Evolutionary conservation across 2,329 filamentous ascomycete genomes (phyloP).

Genomic region (Colletotrichum sp.): DNA sequence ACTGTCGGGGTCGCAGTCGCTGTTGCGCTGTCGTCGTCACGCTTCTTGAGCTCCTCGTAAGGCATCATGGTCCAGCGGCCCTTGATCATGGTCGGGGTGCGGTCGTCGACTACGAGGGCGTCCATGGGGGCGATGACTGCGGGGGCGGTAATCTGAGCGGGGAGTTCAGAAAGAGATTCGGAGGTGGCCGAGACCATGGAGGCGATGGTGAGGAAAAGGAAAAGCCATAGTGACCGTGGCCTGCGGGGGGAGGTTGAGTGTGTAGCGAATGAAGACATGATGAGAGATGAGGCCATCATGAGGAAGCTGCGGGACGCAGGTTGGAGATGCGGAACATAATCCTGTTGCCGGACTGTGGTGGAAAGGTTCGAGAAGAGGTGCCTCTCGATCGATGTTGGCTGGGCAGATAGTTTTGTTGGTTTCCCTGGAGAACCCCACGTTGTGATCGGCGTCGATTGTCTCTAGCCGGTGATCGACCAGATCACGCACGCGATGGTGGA

Average conservation of each 20-base stretch:
- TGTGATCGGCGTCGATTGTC: constrained; percentile 14
- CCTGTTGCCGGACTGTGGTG: constrained; percentile 2
- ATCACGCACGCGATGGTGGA: constrained; percentile 14
- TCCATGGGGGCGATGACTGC: neutral
- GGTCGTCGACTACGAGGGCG: constrained; percentile 19
- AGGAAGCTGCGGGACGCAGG: constrained; percentile 25
- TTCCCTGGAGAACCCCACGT: constrained; percentile 5
- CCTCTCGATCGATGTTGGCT: neutral
- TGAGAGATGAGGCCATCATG: constrained; percentile 27
- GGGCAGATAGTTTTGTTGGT: neutral
- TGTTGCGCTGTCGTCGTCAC: constrained; percentile 24
- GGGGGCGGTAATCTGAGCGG: constrained; percentile 13
- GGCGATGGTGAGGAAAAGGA: constrained; percentile 29
- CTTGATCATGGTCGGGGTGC: constrained; percentile 19
- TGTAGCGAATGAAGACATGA: constrained; percentile 8
- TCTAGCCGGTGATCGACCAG: constrained; percentile 14
- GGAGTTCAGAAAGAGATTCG: neutral
- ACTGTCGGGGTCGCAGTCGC: neutral
- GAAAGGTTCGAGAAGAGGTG: neutral
- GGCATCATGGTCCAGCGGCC: constrained; percentile 25
- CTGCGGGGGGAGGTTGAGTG: constrained; percentile 12
- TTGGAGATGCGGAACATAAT: constrained; percentile 28
- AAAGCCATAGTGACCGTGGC: constrained; percentile 31
- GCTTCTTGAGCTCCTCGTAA: constrained; percentile 25
- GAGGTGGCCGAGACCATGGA: constrained; percentile 6